Conservation (phyloP, 768 basidiomycete species). For the Suillus paluster region DNA sequence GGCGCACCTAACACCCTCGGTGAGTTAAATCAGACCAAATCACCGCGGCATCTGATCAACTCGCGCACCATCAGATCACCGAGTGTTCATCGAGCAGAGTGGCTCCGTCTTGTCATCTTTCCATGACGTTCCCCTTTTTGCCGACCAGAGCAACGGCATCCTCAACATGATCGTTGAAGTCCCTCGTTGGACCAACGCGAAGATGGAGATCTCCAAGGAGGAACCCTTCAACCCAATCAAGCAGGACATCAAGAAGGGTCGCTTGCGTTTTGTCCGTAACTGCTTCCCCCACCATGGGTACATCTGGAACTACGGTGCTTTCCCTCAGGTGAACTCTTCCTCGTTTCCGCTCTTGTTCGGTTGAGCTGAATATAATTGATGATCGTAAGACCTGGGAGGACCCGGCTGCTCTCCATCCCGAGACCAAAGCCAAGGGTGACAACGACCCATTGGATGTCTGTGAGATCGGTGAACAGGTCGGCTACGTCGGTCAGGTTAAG, state of each 20-base stretch:
- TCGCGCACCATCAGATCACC: slow-evolving; percentile 71
- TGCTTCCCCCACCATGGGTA: slow-evolving; percentile 99
- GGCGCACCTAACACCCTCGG: slow-evolving; percentile 94
- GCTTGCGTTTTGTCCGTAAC: slow-evolving; percentile 96
- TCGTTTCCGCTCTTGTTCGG: background rate
- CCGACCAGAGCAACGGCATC: slow-evolving; percentile 92
- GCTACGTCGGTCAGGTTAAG: slow-evolving; percentile 96
- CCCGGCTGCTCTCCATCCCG: slow-evolving; percentile 81
- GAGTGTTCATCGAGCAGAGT: slow-evolving; percentile 92
- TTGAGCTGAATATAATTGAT: background rate
- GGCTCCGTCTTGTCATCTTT: slow-evolving; percentile 82
- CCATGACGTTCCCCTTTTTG: slow-evolving; percentile 98
- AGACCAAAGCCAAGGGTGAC: slow-evolving; percentile 99
- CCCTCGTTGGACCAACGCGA: slow-evolving; percentile 99
- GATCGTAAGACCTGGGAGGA: slow-evolving; percentile 93
- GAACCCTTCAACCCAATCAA: slow-evolving; percentile 99
- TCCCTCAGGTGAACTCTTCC: slow-evolving; percentile 78
- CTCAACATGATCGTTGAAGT: slow-evolving; percentile 99
- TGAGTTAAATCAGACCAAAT: slow-evolving; percentile 39
- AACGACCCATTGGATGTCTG: slow-evolving; percentile 99
- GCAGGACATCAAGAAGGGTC: slow-evolving; percentile 97
- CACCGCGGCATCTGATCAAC: slow-evolving; percentile 23
- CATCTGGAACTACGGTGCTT: slow-evolving; percentile 99
- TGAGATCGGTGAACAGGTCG: slow-evolving; percentile 99
- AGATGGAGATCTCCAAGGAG: slow-evolving; percentile 99